Percentiles rank a stretch among this genome's conserved stretches.
These are phyloP conservation scores for Debaryomycetaceae sp. DNA, from an alignment of 1,139 yeast species.

Conservation along the genomic window DNA sequence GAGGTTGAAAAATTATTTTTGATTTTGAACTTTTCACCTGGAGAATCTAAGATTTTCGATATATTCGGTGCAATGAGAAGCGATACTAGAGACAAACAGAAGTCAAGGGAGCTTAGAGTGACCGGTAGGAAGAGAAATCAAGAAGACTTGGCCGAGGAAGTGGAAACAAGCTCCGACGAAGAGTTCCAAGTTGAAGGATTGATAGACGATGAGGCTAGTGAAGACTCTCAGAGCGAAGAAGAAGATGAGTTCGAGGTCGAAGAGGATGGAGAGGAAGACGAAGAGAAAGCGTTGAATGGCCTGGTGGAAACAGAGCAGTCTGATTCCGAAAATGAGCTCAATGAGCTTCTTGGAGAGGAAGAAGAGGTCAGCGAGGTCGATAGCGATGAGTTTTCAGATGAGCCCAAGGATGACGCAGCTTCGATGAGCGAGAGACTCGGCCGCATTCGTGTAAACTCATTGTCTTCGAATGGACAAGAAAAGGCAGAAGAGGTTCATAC, in stretches of 20 bases:
- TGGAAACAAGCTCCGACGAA: conserved; percentile 14
- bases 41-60: not conserved
- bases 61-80: not conserved
- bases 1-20: not conserved
- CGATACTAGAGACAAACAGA: not conserved
- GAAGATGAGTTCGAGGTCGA: conserved; percentile 17
- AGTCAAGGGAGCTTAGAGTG: not conserved
- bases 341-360: conserved; percentile 54
- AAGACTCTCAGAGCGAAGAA: conserved; percentile 5
- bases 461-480: conserved; percentile 35
- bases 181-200: conserved; percentile 28
- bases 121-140: conserved; percentile 15
- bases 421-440: conserved; percentile 56
- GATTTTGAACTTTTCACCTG: not conserved
- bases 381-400: conserved; percentile 46
- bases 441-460: conserved; percentile 49
- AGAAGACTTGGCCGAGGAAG: conserved; percentile 16
- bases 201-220: conserved; percentile 25
- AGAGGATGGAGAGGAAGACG: conserved; percentile 28
- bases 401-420: conserved; percentile 45
- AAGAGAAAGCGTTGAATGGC: conserved; percentile 14
- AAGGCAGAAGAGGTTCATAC: conserved; percentile 39
- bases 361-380: conserved; percentile 36
- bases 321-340: conserved; percentile 64
- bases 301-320: conserved; percentile 29